A percentile compares a stretch with the other conserved stretches of the same genome.
Evolutionary conservation across 495 filamentous ascomycete genomes (phyloP).

Genomic region (Emericellopsis terricola): DNA sequence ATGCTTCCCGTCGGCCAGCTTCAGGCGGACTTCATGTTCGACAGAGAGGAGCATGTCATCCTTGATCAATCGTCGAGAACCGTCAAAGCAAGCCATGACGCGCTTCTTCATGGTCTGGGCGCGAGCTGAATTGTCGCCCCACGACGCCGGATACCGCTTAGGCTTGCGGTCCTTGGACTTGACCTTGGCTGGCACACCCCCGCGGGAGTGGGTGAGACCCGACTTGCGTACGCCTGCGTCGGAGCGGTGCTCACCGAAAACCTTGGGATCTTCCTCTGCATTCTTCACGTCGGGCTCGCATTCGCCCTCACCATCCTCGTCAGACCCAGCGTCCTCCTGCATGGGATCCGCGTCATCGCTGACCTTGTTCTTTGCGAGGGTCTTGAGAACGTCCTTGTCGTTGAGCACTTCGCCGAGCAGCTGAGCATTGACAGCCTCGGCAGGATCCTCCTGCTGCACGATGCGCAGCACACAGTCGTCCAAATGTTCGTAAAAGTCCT

Average conservation of each 20-base stretch:
- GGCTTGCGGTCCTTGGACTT: slow-evolving; percentile 55
- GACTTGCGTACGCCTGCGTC: slow-evolving; percentile 37
- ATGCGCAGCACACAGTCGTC: slow-evolving; percentile 97
- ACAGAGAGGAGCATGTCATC: slow-evolving; percentile 98
- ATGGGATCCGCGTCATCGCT: slow-evolving; percentile 36
- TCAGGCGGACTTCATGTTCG: slow-evolving; percentile 82
- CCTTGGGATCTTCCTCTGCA: slow-evolving; percentile 22
- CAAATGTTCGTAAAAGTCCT: slow-evolving; percentile 98
- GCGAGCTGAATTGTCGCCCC: slow-evolving; percentile 77
- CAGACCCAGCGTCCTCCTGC: slow-evolving; percentile 7
- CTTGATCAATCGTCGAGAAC: slow-evolving; percentile 73
- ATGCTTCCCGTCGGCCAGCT: slow-evolving; percentile 46
- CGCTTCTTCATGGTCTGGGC: slow-evolving; percentile 93
- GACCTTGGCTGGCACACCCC: slow-evolving; percentile 37
- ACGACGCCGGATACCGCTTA: slow-evolving; percentile 78
- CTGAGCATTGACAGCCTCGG: slow-evolving; percentile 86
- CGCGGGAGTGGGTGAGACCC: slow-evolving; percentile 41
- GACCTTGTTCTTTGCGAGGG: slow-evolving; percentile 64
- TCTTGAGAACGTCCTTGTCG: slow-evolving; percentile 67
- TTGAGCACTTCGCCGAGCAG: slow-evolving; percentile 65
- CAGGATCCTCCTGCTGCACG: slow-evolving; percentile 92
- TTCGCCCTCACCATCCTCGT: slow-evolving; percentile 49
- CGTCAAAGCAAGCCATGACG: slow-evolving; percentile 84
- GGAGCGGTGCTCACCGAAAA: slow-evolving; percentile 13
- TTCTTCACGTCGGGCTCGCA: slow-evolving; percentile 39